Evolutionary conservation across 225 moss, liverwort and hornwort species (phyloP), one percentile per base, ranked within the genome.

Genomic region (Bryum argenteum): DNA sequence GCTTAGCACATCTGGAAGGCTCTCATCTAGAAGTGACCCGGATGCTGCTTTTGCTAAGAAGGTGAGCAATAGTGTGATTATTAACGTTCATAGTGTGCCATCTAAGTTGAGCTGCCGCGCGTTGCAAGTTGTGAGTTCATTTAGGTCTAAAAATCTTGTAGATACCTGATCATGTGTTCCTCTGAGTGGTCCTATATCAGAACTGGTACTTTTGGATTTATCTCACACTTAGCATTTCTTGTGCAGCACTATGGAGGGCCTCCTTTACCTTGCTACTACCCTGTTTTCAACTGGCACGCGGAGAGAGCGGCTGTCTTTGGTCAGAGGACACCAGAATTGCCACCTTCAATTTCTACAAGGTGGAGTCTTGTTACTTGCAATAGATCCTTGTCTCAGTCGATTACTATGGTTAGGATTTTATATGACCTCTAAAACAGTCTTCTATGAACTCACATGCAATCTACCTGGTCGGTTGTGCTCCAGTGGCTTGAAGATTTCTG

Each of bases 221-320:
- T 23, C 45, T 77, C 53, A 77, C 56, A 63, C 23, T 40, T 40
- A 50, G 50, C 72, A 58, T 66, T 33, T 76, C 21, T 78, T 26
- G 19, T 76, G 85, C 93, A 96, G 97, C 91, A 89, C 73, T 88
- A 89, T 81, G 94, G 94, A 51, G 82, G 85, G 28, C 84, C 97
- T 79, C 92, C 97, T 43, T 85, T 94, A 62, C 94, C 89, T 42
- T 90, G 90, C 59, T 98, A 92, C 78, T 90, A 94, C 66, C 97
- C 97, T 71, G 92, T 98, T 66, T 98, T 89, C 75, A 98, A 82
- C 71, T 98, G 97, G 97, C 82, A 77, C 2, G 41, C 81, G 28
- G 90, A 98, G 78, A 91, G 92, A 81, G 78, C 85, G 57, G 73
- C 83, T 64, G 71, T 92, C 61, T 94, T 78, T 72, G 97, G 97